Base-by-base conservation (phyloP, 75 land plant genomes). In the Ceratopteris richardii region DNA sequence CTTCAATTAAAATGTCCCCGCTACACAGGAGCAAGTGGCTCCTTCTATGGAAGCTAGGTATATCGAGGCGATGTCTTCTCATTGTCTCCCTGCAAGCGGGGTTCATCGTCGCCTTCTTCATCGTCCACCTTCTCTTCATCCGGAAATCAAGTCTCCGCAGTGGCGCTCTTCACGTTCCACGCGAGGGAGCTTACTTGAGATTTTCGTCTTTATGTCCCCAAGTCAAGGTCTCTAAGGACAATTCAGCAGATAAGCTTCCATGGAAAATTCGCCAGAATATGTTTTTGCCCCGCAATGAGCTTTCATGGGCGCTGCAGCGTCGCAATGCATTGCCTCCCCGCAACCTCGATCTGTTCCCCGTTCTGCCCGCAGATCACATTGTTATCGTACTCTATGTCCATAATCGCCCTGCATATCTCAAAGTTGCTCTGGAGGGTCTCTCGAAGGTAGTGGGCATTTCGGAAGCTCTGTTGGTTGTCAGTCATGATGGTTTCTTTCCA, bases 401-500 rank as follows among this genome's bases (percentile, higher is more conserved):
- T 67, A 90, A 90, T 51, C 72, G 96, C 30, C 96, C 98, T 0
- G 85, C 87, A 29, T 95, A 95, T 62, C 80, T 95, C 40, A 31
- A 63, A 44, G 65, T 74, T 0, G 97, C 82, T 14, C 76, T 95
- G 4, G 58, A 81, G 23, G 82, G 84, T 53, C 73, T 95, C 30
- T 68, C 91, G 0, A 36, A 62, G 11, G 96, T 95, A 0, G 71
- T 65, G 19, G 99, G 99, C 14, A 95, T 95, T 43, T 59, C 73
- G 14, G 99, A 95, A 63, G 92, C 96, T 37, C 54, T 90, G 47
- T 66, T 95, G 25, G 67, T 95, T 44, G 92, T 95, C 43, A 95
- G 99, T 59, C 99, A 95, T 56, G 99, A 95, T 75, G 99, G 99
- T 48, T 95, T 78, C 57, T 95, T 82, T 60, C 70, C 74, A 17